Evolutionary conservation across 352 stramenopile species (phyloP), one percentile per base, ranked within the genome.

Genomic region (Globisporangium ultimum): DNA sequence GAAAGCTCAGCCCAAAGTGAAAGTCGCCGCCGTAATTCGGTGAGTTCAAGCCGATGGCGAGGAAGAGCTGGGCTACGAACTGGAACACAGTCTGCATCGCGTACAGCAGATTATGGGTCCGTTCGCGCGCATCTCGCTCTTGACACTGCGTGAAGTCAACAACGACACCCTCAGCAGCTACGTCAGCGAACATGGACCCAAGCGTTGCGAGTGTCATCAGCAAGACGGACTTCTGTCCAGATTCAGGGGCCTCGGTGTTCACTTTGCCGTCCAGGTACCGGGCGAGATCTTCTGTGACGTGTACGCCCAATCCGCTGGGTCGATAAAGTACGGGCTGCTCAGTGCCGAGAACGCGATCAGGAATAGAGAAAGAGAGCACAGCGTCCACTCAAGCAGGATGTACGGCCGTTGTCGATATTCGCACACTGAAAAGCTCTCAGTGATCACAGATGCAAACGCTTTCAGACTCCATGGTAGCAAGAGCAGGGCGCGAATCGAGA

Each of bases 91-190:
- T 78, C 24, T 68, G 68, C 18, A 80, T 57, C 52, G 70, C 72
- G 61, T 80, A 80, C 45, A 80, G 68, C 48, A 68, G 67, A n/a
- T 71, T 84, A 40, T 86, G 76, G 5, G 71, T 80, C 43, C 63
- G 64, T 3, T 71, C 76, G 32, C 73, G 76, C 22, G 67, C 72
- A n/a, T 58, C 68, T 32, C 68, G 62, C 1, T 71, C 68, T 43
- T 86, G 73, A 6, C 76, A 71, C 55, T 86, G 76, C 4, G 73
- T 69, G 48, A 80, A 55, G 53, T 84, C 74, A n/a, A 86, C 72
- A 59, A 84, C 70, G 48, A 86, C 70, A 18, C 58, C 70, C 45
- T 86, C 76, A 42, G 73, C 76, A 4, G 73, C 69, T 2, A 81
- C 72, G 15, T 86, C 76, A 4, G 72, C 68, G 45, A 76, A 54